Evolutionary conservation across 2,329 filamentous ascomycete species (phyloP), one percentile per base, ranked within the genome.

Genomic region (Endoconidiophora laricicola): DNA sequence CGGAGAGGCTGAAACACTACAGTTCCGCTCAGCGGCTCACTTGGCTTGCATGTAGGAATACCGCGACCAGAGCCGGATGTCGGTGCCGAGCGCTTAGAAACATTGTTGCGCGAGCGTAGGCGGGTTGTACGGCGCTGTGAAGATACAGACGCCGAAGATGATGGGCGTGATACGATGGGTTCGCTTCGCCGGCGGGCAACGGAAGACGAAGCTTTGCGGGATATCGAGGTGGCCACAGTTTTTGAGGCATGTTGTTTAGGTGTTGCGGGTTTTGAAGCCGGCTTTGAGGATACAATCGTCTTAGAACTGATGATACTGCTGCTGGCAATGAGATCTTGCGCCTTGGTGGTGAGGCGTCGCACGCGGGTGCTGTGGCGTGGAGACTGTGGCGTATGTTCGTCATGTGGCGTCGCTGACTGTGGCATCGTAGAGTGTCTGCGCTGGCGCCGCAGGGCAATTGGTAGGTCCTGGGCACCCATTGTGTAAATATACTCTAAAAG

Each of bases 1-100:
- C 72, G 69, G 2, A 79, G 66, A 0, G 69, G 66, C 39, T 67
- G 60, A 46, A 76, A 71, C 12, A 52, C 67, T 62, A 49, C 36
- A 9, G 41, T 44, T 4, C 51, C 51, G 24, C 51, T 53, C 12
- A 46, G 20, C 4, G 51, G 71, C 54, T 56, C 69, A 61, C 44
- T 36, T 46, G 41, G 45, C 24, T 36, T 23, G 39, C 10, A n/a
- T 36, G 43, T 46, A 41, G 24, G 23, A 4, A 37, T 40, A 18
- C 33, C 38, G 22, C 48, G 42, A n/a, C 48, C 48, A 12, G 48
- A 50, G 36, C 48, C 36, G 4, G 37, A 40, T 23, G 48, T 43
- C 26, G 23, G 44, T 14, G 46, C 39, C 36, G 16, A 24, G 18
- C 47, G 41, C 18, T 26, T 37, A 20, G 24, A 33, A 10, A 10